Base-by-base conservation (phyloP, 768 basidiomycete genomes). In the Lepiota brunneoincarnata region DNA sequence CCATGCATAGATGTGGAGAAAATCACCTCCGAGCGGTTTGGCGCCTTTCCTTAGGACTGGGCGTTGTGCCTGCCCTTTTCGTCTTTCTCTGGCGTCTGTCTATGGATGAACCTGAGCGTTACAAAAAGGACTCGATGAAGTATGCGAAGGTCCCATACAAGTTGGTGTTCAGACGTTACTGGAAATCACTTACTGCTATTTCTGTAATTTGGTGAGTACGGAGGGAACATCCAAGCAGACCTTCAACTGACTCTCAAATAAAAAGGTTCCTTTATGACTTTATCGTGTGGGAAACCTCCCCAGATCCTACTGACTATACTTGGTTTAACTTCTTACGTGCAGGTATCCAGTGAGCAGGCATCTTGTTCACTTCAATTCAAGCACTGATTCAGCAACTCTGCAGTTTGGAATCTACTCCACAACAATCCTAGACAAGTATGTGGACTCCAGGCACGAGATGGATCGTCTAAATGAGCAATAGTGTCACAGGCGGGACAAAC, bases 41-140 rank as follows among this genome's bases (percentile, higher is more conserved):
- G 93, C 84, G 93, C 46, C 62, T 91, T 40, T 89, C 92, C 17
- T 78, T 96, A 9, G 93, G 91, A 28, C 79, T 96, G 7, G 93
- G 93, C 28, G 72, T 87, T 39, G 64, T 96, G 51, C 93, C 93
- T 34, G 93, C 93, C 6, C 59, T 83, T 11, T 79, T 81, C 6
- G 87, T 95, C n/a, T 83, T 95, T 62, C 61, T 91, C 46, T 95
- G 93, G 92, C 91, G 93, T 58, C 64, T 92, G 49, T 81, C 76
- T 56, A 92, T 95, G 88, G 78, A 84, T 24, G 91, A 95, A 62
- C 91, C 93, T 1, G 75, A 75, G 10, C 74, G 83, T 15, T 94
- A 78, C 67, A 84, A 78, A 66, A 86, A 82, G 60, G 82, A 90
- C 67, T 86, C 89, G 0, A 93, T 95, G 90, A 89, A 83, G 60